Evolutionary conservation across 2,329 filamentous ascomycete genomes (phyloP).

Genomic region (Waltergamsia citrina): DNA sequence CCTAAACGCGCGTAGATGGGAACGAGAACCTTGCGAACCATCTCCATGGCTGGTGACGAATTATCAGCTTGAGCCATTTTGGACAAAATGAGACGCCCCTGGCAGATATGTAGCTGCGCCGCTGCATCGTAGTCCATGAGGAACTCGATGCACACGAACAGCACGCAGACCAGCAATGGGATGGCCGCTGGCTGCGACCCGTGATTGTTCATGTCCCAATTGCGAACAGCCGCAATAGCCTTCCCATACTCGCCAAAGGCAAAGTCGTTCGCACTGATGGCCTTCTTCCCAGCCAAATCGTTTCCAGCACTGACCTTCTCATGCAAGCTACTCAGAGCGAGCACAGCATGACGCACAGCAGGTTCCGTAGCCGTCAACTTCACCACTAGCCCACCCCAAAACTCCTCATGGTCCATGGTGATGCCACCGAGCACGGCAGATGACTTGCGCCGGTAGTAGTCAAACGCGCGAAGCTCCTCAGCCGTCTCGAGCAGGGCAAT

Average conservation of each 20-base stretch:
- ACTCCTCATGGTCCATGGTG: slow-evolving; percentile 21
- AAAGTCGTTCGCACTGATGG: slow-evolving; percentile 11
- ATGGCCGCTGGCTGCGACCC: slow-evolving; percentile 14
- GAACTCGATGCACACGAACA: slow-evolving; percentile 46
- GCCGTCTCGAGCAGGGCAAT: slow-evolving; percentile 6
- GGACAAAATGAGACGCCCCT: slow-evolving; percentile 30
- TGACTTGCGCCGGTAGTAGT: slow-evolving; percentile 23
- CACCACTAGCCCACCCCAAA: slow-evolving; percentile 35
- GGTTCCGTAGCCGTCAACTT: slow-evolving; percentile 34
- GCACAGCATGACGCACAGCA: slow-evolving; percentile 36
- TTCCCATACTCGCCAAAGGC: slow-evolving; percentile 32
- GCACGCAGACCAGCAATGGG: slow-evolving; percentile 33
- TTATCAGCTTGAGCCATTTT: slow-evolving; percentile 13
- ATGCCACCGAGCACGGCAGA: slow-evolving; percentile 30
- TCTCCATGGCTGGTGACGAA: slow-evolving; percentile 19
- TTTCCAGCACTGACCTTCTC: slow-evolving; percentile 17
- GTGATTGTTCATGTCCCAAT: slow-evolving; percentile 21
- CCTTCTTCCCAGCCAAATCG: slow-evolving; percentile 5
- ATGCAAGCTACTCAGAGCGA: slow-evolving; percentile 39
- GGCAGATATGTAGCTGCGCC: slow-evolving; percentile 33
- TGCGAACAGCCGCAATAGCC: slow-evolving; percentile 31
- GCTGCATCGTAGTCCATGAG: slow-evolving; percentile 37
- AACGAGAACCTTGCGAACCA: slow-evolving; percentile 28
- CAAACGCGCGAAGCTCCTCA: slow-evolving; percentile 17
- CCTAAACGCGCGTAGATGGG: slow-evolving; percentile 34